phyloP scores from a whole-genome alignment of 306 rosid species.

The Medicago truncatula region DNA sequence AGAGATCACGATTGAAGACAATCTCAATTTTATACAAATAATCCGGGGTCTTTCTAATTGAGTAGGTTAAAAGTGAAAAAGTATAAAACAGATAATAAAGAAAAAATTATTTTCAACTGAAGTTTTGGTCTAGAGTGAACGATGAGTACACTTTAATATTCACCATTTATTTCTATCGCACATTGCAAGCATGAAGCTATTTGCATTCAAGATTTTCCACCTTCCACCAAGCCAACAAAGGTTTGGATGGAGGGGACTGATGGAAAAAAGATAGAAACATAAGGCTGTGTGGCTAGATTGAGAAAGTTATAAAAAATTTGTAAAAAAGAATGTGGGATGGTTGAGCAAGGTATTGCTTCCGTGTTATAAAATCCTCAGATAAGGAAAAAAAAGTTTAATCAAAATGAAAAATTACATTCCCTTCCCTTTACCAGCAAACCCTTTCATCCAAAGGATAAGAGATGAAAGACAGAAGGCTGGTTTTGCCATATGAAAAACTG shows the following conservation, averaged over 20 bases:
- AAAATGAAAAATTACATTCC: constrained; percentile 21
- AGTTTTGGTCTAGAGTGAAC: constrained; percentile 16
- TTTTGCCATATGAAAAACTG: constrained; percentile 13
- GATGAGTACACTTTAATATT: constrained; percentile 17
- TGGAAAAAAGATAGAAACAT: constrained; percentile 1
- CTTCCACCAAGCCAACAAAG: constrained; percentile 8
- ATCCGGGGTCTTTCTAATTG: constrained; percentile 14
- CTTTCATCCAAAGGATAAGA: constrained; percentile 4
- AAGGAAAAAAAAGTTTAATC: background rate
- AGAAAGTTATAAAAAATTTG: constrained; percentile 8
- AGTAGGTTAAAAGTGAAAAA: background rate
- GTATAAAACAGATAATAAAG: constrained; percentile 3
- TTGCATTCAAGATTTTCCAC: constrained; percentile 21
- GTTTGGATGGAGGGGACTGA: background rate
- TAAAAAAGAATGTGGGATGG: background rate
- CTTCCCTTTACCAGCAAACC: background rate
- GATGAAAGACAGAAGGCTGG: constrained; percentile 8
- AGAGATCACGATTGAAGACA: constrained; percentile 13
- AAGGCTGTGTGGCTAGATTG: background rate
- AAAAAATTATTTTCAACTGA: background rate
- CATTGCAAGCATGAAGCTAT: constrained; percentile 10
- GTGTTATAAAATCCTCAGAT: constrained; percentile 14
- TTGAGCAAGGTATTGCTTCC: constrained; percentile 6
- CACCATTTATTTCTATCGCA: background rate
- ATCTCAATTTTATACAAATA: constrained; percentile 14